Evolutionary conservation across 2,329 filamentous ascomycete genomes (phyloP).

Genomic region (Penicillium palitans): DNA sequence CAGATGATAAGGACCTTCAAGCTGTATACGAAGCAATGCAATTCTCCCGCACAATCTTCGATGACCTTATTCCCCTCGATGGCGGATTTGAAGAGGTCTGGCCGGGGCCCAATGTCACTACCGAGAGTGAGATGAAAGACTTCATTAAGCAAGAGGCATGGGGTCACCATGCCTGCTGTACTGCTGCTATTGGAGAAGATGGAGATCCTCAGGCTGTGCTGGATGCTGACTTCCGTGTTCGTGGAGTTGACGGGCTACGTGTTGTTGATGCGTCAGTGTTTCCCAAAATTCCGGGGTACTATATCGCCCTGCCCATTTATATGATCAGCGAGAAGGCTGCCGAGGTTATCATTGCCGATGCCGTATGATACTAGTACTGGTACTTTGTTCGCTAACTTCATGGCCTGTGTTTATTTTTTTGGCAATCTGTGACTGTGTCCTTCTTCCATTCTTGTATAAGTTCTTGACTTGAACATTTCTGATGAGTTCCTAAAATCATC

Average conservation of each 20-base stretch:
- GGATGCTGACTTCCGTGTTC: conserved; percentile 57
- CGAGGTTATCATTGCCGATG: conserved; percentile 50
- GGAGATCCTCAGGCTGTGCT: conserved; percentile 56
- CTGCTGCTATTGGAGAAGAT: conserved; percentile 55
- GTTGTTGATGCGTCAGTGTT: conserved; percentile 64
- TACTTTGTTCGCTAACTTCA: not conserved
- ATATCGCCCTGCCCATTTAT: conserved; percentile 54
- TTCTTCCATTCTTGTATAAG: not conserved
- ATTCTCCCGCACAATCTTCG: conserved; percentile 52
- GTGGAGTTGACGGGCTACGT: conserved; percentile 55
- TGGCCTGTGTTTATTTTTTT: not conserved
- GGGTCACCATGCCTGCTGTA: conserved; percentile 59
- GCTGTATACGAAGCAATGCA: conserved; percentile 59
- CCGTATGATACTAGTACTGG: not conserved
- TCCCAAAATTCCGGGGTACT: conserved; percentile 57
- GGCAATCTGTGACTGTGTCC: not conserved
- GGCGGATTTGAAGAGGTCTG: conserved; percentile 48
- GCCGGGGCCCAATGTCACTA: conserved; percentile 45
- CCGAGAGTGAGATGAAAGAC: conserved; percentile 49
- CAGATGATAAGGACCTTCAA: conserved; percentile 53
- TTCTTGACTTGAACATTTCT: not conserved
- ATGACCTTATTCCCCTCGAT: conserved; percentile 44
- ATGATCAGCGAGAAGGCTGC: conserved; percentile 64
- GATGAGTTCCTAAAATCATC: too few relatives aligned
- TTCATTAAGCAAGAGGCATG: conserved; percentile 54